These are phyloP conservation scores for Scolecobasidium constrictum DNA, from an alignment of 2,329 filamentous ascomycete genomes.

Conservation along the genomic window DNA sequence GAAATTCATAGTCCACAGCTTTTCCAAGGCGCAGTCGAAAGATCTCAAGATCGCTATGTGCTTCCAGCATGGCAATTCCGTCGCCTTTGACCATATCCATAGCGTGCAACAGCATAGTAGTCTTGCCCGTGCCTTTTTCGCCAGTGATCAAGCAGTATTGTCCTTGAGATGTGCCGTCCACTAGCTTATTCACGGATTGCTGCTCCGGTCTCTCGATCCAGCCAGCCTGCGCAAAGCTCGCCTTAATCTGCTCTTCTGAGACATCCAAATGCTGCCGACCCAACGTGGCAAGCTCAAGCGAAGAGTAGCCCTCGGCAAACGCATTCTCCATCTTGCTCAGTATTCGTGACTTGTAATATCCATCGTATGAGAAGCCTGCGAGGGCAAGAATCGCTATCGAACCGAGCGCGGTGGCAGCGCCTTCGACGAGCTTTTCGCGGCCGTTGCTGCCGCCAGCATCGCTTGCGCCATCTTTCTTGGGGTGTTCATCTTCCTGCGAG, in stretches of 20 bases:
- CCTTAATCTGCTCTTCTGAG: slow-evolving; percentile 35
- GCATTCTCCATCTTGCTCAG: slow-evolving; percentile 88
- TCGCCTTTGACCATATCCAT: slow-evolving; percentile 90
- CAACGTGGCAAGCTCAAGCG: slow-evolving; percentile 52
- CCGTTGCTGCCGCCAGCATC: no score
- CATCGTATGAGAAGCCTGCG: slow-evolving; percentile 35
- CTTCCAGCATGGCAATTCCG: slow-evolving; percentile 89
- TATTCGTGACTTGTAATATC: slow-evolving; percentile 75
- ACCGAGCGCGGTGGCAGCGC: slow-evolving; percentile 38
- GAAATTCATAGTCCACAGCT: slow-evolving; percentile 89
- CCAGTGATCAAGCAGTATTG: slow-evolving; percentile 89
- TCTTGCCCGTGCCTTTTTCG: slow-evolving; percentile 94
- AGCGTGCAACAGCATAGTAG: slow-evolving; percentile 88
- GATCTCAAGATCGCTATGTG: slow-evolving; percentile 88
- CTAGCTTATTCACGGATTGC: slow-evolving; percentile 66
- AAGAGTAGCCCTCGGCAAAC: slow-evolving; percentile 84
- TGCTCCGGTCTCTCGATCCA: slow-evolving; percentile 86
- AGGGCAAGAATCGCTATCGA: slow-evolving; percentile 37
- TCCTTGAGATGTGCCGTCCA: slow-evolving; percentile 59
- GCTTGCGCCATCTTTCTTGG: no score
- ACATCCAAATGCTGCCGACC: slow-evolving; percentile 12
- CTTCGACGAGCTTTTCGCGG: slow-evolving; percentile 44
- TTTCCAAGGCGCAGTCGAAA: slow-evolving; percentile 89
- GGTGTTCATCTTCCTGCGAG: no score
- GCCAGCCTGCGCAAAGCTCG: slow-evolving; percentile 45